These are phyloP conservation scores for Telfairia occidentalis DNA, from an alignment of 331 rosid genomes.

Conservation along the genomic window DNA sequence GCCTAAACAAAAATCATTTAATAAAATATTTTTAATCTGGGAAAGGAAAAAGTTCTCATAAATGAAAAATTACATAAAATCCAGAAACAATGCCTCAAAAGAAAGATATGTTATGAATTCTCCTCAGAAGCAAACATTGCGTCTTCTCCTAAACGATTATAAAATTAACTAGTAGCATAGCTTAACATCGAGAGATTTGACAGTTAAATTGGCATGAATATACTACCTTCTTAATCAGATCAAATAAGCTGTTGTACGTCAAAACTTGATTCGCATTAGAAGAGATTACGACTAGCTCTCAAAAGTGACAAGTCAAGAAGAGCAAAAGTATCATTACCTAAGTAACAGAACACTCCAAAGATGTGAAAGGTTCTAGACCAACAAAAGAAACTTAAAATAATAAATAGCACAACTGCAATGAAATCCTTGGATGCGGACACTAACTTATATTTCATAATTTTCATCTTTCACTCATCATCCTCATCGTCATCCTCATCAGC, in stretches of 20 bases:
- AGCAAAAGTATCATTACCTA: background rate
- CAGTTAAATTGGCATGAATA: background rate
- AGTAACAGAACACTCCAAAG: background rate
- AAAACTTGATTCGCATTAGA: slow-evolving; percentile 3
- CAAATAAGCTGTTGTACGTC: background rate
- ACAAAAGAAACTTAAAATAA: background rate
- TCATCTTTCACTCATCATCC: slow-evolving; percentile 34
- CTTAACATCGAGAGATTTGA: no score
- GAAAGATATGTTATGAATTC: no score
- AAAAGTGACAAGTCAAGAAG: background rate
- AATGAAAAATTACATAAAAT: no score
- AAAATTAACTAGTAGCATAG: no score
- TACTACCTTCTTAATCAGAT: background rate
- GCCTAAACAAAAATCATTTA: no score
- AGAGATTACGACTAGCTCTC: background rate
- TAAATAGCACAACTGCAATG: background rate
- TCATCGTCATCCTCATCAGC: slow-evolving; percentile 34
- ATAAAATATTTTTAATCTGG: no score
- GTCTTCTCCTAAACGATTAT: no score
- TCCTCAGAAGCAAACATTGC: no score
- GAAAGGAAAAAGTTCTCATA: no score
- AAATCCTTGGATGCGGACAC: slow-evolving; percentile 1
- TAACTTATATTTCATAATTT: background rate
- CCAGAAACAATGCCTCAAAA: no score
- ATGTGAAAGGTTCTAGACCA: background rate